Evolutionary conservation across 345 rosid species (phyloP).

Genomic region (Punica granatum): DNA sequence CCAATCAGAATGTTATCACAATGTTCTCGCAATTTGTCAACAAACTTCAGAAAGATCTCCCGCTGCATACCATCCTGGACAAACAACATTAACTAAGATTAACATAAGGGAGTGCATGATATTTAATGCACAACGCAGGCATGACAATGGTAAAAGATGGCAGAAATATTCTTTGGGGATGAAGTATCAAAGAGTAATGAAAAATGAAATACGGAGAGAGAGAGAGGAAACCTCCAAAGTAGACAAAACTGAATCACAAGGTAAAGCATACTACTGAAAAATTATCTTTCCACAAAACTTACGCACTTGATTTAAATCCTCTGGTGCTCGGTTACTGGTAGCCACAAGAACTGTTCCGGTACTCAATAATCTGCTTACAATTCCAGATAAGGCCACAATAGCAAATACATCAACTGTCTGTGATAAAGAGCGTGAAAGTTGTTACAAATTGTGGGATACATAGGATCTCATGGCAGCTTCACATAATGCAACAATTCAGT

Average conservation of each 20-base stretch:
- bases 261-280: not conserved
- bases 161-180: not conserved
- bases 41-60: slow-evolving; percentile 67
- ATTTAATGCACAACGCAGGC: not conserved
- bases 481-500: not conserved
- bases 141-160: not conserved
- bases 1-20: slow-evolving; percentile 71
- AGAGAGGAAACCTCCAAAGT: not conserved
- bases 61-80: slow-evolving; percentile 92
- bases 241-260: not conserved
- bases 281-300: not conserved
- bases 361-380: slow-evolving; percentile 79
- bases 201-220: too few relatives aligned
- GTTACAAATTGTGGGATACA: slow-evolving; percentile 12
- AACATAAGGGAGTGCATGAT: too few relatives aligned
- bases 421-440: slow-evolving; percentile 25
- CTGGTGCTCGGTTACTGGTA: slow-evolving; percentile 87
- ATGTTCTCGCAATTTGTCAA: slow-evolving; percentile 59
- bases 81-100: slow-evolving; percentile 8
- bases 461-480: not conserved
- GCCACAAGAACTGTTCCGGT: slow-evolving; percentile 90
- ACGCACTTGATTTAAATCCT: slow-evolving; percentile 82
- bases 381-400: slow-evolving; percentile 97
- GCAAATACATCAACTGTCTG: slow-evolving; percentile 98
- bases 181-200: not conserved